Evolutionary conservation across 2,329 filamentous ascomycete species (phyloP).

Genomic region (Pseudopyrenochaeta lycopersici): DNA sequence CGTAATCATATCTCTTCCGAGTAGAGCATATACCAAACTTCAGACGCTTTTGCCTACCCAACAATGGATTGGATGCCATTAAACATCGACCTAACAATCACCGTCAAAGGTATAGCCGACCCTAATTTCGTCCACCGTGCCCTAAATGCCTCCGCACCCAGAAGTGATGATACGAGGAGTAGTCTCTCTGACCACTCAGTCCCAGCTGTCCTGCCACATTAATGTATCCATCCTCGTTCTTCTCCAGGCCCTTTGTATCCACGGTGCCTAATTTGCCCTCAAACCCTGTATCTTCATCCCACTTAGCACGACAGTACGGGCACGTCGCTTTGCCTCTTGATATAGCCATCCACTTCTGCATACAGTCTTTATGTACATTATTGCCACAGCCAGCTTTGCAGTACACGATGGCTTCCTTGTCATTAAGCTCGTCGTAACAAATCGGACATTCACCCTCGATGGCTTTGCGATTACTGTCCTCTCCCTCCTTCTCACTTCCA

Average conservation of each 20-base stretch:
- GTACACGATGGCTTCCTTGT: slow-evolving; percentile 55
- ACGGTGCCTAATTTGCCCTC: slow-evolving; percentile 49
- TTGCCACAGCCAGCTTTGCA: slow-evolving; percentile 70
- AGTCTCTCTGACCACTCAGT: slow-evolving; percentile 58
- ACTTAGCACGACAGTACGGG: slow-evolving; percentile 67
- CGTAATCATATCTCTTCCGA: neutral
- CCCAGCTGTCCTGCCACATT: slow-evolving; percentile 71
- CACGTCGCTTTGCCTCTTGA: slow-evolving; percentile 60
- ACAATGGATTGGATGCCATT: neutral
- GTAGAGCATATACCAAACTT: slow-evolving; percentile 6
- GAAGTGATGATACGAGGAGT: slow-evolving; percentile 36
- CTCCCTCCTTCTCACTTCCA: slow-evolving; percentile 23
- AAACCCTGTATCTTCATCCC: slow-evolving; percentile 58
- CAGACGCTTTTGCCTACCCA: neutral
- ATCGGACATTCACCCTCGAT: slow-evolving; percentile 71
- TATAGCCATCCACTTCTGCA: slow-evolving; percentile 60
- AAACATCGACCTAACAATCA: neutral
- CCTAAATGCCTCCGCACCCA: slow-evolving; percentile 32
- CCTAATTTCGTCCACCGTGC: slow-evolving; percentile 4
- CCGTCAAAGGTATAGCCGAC: slow-evolving; percentile 2
- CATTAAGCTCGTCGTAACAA: slow-evolving; percentile 54
- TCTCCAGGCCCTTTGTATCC: slow-evolving; percentile 54
- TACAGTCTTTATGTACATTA: slow-evolving; percentile 68
- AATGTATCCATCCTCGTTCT: slow-evolving; percentile 65
- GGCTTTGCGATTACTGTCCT: slow-evolving; percentile 63